Evolutionary conservation across 495 filamentous ascomycete species (phyloP).

Genomic region (Penicillium paradoxum): DNA sequence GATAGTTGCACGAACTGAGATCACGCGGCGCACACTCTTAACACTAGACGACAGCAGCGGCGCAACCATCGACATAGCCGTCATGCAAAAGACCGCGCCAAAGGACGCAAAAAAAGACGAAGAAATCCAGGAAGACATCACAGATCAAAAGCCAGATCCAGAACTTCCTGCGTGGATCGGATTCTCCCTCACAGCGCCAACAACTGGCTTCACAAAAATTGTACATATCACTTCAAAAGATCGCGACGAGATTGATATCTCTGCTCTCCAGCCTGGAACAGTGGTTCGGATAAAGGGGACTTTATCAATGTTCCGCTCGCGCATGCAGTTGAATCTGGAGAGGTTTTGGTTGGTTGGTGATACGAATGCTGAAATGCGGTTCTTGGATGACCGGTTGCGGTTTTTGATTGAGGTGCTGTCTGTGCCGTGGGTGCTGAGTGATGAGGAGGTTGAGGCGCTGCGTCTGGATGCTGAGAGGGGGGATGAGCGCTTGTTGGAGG

Average conservation of each 20-base stretch:
- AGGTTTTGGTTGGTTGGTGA: conserved; percentile 54
- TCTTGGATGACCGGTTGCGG: conserved; percentile 62
- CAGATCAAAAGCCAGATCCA: not conserved
- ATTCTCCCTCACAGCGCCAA: not conserved
- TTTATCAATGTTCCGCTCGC: conserved; percentile 55
- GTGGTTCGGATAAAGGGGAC: conserved; percentile 76
- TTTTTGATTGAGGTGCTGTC: conserved; percentile 62
- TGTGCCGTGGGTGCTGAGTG: conserved; percentile 61
- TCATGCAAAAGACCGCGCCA: conserved; percentile 17
- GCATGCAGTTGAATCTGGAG: conserved; percentile 64
- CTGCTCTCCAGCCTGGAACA: conserved; percentile 56
- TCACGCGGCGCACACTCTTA: conserved; percentile 53
- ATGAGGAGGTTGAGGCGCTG: conserved; percentile 50
- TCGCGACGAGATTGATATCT: conserved; percentile 32
- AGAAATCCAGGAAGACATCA: conserved; percentile 8
- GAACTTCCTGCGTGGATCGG: not conserved
- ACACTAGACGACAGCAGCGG: conserved; percentile 87
- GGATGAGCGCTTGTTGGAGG: conserved; percentile 34
- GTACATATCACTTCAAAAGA: conserved; percentile 4
- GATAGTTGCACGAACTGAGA: conserved; percentile 71
- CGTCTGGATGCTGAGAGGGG: conserved; percentile 45
- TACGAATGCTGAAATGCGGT: conserved; percentile 71
- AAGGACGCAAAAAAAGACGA: conserved; percentile 3
- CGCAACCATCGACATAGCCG: conserved; percentile 58
- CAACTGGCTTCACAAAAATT: not conserved